Evolutionary conservation across 441 rosid species (phyloP).

Genomic region (Syzygium malaccense): DNA sequence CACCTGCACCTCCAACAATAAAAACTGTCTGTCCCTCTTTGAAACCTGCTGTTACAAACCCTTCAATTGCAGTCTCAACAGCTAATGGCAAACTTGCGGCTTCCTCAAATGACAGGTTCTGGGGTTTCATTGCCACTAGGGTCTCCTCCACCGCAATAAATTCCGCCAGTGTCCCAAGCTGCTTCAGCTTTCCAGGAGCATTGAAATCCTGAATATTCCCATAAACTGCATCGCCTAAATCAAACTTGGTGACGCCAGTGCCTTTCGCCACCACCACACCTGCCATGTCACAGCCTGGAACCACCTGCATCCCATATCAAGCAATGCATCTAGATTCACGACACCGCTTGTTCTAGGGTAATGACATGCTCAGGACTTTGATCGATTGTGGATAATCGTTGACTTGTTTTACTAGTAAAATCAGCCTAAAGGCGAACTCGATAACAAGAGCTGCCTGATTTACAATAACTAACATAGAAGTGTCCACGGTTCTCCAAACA

Average conservation of each 20-base stretch:
- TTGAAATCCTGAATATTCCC: conserved; percentile 42
- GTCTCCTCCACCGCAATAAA: conserved; percentile 30
- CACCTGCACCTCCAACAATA: conserved; percentile 41
- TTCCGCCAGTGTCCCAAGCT: conserved; percentile 42
- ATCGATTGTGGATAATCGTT: not conserved
- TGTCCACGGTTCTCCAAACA: not conserved
- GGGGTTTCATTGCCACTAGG: conserved; percentile 29
- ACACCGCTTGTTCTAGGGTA: not conserved
- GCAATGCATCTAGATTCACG: not conserved
- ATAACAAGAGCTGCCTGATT: not conserved
- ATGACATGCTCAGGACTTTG: not conserved
- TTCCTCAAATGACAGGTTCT: conserved; percentile 33
- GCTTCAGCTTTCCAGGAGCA: conserved; percentile 20
- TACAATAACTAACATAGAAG: not conserved
- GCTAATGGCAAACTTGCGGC: conserved; percentile 52
- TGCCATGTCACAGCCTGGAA: conserved; percentile 49
- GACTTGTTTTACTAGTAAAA: not conserved
- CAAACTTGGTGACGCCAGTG: conserved; percentile 15
- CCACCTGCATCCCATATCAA: conserved; percentile 22
- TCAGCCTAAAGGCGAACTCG: not conserved
- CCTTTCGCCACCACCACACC: conserved; percentile 34
- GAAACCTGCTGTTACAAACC: conserved; percentile 26
- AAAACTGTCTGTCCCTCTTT: conserved; percentile 24
- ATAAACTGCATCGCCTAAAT: conserved; percentile 28
- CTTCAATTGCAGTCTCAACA: conserved; percentile 37